Evolutionary conservation across 345 rosid genomes (phyloP).

Genomic region (Hibiscus syriacus): DNA sequence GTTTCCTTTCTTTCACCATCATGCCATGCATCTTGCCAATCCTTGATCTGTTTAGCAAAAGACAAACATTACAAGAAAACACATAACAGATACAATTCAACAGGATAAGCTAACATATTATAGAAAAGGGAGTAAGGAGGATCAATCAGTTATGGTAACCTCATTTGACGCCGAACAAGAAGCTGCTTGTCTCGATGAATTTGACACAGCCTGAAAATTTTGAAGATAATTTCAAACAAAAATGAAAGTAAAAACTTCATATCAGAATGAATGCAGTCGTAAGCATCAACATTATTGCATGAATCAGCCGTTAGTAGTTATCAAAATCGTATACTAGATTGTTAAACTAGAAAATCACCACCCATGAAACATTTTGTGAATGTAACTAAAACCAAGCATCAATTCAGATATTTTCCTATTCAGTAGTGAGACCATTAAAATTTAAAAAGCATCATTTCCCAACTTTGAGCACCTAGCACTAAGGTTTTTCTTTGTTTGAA

Average conservation of each 20-base stretch:
- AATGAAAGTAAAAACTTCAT: not conserved
- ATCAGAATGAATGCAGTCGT: not conserved
- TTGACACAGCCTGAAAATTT: slow-evolving; percentile 44
- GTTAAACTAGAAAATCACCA: not conserved
- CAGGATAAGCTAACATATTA: not conserved
- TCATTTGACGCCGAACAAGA: slow-evolving; percentile 32
- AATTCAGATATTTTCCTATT: not conserved
- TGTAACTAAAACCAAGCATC: not conserved
- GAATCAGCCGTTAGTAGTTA: too few relatives aligned
- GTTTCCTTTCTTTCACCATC: slow-evolving; percentile 20
- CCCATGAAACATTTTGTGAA: not conserved
- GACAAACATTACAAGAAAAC: slow-evolving; percentile 11
- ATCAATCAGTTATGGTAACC: not conserved
- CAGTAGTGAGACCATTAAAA: not conserved
- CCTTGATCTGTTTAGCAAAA: slow-evolving; percentile 27
- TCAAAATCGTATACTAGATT: too few relatives aligned
- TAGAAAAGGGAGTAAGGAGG: not conserved
- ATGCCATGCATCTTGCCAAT: slow-evolving; percentile 50
- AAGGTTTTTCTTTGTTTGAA: too few relatives aligned
- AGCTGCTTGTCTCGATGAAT: slow-evolving; percentile 48
- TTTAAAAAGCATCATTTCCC: not conserved
- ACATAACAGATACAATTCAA: not conserved
- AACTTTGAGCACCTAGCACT: too few relatives aligned
- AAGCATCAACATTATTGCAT: not conserved
- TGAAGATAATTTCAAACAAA: not conserved